Percentiles rank a stretch among this genome's conserved stretches.
These are phyloP conservation scores for Aspergillus biplanus DNA, from an alignment of 495 filamentous ascomycete species.

Conservation along the genomic window DNA sequence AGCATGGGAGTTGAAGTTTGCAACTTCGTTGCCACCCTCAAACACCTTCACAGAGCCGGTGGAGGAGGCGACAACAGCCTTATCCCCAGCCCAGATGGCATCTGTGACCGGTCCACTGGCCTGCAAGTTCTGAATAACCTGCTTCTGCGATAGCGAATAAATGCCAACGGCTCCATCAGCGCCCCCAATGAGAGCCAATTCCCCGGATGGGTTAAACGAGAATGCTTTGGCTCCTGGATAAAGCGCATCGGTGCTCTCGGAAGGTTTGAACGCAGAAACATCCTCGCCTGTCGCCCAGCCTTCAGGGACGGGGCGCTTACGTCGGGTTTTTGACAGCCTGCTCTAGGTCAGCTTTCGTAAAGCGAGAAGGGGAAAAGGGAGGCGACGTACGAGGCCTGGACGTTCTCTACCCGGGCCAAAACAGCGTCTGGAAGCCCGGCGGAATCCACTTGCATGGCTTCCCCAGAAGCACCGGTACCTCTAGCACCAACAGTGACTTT, in stretches of 20 bases:
- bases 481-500: conserved; percentile 72
- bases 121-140: conserved; percentile 67
- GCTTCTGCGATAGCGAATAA: conserved; percentile 75
- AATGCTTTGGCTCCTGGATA: conserved; percentile 68
- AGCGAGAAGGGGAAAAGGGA: neutral
- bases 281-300: conserved; percentile 80
- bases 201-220: conserved; percentile 64
- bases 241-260: conserved; percentile 61
- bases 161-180: conserved; percentile 75
- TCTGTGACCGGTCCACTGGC: conserved; percentile 73
- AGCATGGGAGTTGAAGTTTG: conserved; percentile 74
- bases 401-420: conserved; percentile 72
- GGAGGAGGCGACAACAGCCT: conserved; percentile 71
- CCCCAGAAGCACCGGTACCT: conserved; percentile 57
- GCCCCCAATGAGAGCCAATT: conserved; percentile 79
- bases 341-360: conserved; percentile 13
- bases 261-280: conserved; percentile 67
- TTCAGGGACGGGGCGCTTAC: conserved; percentile 84
- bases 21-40: conserved; percentile 64
- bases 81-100: conserved; percentile 74
- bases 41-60: conserved; percentile 81
- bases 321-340: conserved; percentile 81
- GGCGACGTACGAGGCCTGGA: conserved; percentile 70
- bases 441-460: conserved; percentile 89
- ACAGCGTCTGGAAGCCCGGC: conserved; percentile 72